phyloP scores from a whole-genome alignment of 2,329 filamentous ascomycete species.

The Ophiocordyceps camponoti-rufipedis region DNA sequence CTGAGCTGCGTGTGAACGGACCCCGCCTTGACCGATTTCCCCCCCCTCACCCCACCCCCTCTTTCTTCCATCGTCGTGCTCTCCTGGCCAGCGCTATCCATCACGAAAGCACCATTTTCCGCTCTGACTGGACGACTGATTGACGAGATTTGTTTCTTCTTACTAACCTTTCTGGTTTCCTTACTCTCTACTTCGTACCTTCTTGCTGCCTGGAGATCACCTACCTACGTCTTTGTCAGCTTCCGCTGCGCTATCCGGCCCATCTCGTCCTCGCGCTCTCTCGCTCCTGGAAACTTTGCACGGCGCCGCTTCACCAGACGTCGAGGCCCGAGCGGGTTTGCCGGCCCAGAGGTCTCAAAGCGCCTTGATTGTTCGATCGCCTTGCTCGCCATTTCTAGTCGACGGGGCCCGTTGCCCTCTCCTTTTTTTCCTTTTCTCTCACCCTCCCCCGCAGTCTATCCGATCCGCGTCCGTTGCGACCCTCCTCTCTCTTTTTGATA shows the following conservation, averaged over 20 bases:
- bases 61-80: slow-evolving; percentile 1
- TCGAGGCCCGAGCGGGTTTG: neutral
- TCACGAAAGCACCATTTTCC: neutral
- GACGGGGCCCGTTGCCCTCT: neutral
- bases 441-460: neutral
- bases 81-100: neutral
- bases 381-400: neutral
- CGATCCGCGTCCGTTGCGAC: too few relatives aligned
- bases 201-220: neutral
- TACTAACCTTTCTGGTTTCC: neutral
- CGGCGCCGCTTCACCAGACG: neutral
- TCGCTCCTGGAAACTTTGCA: neutral
- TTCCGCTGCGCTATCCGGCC: neutral
- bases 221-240: too few relatives aligned
- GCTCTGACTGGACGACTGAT: neutral
- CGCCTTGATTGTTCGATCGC: neutral
- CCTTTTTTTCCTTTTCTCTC: neutral
- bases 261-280: neutral
- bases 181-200: neutral
- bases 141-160: neutral
- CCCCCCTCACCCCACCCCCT: neutral
- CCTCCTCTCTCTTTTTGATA: neutral
- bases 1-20: neutral
- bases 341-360: neutral
- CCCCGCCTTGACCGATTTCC: neutral